phyloP scores from a whole-genome alignment of 495 filamentous ascomycete genomes.

The Aspergillus sparsus region DNA sequence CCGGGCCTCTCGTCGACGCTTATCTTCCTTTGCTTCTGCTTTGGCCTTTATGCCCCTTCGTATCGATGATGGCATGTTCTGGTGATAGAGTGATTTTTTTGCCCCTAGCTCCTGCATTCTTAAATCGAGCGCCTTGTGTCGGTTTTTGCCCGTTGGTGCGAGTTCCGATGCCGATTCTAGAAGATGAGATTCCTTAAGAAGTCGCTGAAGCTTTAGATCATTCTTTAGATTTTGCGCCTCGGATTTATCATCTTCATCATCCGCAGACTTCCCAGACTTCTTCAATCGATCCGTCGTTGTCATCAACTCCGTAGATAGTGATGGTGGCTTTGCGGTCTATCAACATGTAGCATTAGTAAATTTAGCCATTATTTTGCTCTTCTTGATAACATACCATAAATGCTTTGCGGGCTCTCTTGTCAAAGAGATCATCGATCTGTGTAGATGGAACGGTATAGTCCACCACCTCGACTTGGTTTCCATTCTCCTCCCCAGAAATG shows the following conservation, averaged over 20 bases:
- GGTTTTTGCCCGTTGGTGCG: constrained; percentile 61
- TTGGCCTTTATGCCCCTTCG: constrained; percentile 76
- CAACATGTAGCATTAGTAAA: constrained; percentile 20
- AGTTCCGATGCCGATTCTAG: constrained; percentile 68
- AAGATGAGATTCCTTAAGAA: constrained; percentile 90
- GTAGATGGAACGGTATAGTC: constrained; percentile 54
- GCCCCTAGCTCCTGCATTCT: constrained; percentile 79
- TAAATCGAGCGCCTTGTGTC: constrained; percentile 77
- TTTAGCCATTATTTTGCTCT: neutral
- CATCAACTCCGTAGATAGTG: constrained; percentile 38
- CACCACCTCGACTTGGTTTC: constrained; percentile 59
- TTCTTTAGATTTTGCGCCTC: constrained; percentile 77
- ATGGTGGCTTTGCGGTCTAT: constrained; percentile 53
- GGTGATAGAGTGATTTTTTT: constrained; percentile 68
- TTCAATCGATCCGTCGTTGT: constrained; percentile 31
- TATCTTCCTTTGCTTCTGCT: constrained; percentile 62
- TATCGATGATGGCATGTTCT: constrained; percentile 81
- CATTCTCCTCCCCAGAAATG: constrained; percentile 51
- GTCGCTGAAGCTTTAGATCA: constrained; percentile 85
- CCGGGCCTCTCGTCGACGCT: constrained; percentile 71
- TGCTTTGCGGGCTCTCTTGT: constrained; percentile 70
- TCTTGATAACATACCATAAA: constrained; percentile 63
- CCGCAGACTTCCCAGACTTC: constrained; percentile 42
- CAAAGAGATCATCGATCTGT: constrained; percentile 40
- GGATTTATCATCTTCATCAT: constrained; percentile 50